A percentile compares a stretch with the other conserved stretches of the same genome.
Conservation (phyloP, 1,139 yeast species). For the Hansenula lynferdii region DNA sequence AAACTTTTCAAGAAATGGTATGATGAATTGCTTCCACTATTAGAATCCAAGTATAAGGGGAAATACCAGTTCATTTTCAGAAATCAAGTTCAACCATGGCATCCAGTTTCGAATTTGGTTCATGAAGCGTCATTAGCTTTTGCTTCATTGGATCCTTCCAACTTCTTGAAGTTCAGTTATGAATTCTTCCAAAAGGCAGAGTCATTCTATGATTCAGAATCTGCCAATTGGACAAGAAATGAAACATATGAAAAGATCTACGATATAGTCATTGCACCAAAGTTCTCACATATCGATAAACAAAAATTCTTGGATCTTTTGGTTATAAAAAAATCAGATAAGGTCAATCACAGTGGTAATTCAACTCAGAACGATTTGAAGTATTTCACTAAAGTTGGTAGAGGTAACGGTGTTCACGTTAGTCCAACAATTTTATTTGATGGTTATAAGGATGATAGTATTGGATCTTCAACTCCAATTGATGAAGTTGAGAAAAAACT, state of each 20-base stretch:
- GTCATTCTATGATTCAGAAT: constrained; percentile 58
- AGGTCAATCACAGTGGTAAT: constrained; percentile 53
- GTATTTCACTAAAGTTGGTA: constrained; percentile 65
- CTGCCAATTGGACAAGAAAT: constrained; percentile 48
- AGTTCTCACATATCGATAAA: constrained; percentile 32
- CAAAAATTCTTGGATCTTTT: constrained; percentile 32
- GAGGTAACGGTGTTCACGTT: constrained; percentile 78
- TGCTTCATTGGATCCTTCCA: constrained; percentile 50
- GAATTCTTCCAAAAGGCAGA: constrained; percentile 49
- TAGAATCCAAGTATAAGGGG: constrained; percentile 43
- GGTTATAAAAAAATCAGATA: constrained; percentile 19
- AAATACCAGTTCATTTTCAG: constrained; percentile 54
- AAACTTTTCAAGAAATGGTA: constrained; percentile 56
- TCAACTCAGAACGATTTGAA: constrained; percentile 58
- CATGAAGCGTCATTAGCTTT: constrained; percentile 75
- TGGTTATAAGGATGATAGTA: constrained; percentile 47
- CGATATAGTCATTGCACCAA: constrained; percentile 37
- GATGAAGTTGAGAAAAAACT: constrained; percentile 28
- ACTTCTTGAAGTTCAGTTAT: constrained; percentile 61
- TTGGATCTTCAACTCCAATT: constrained; percentile 39
- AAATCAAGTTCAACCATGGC: constrained; percentile 86
- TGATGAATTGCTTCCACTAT: constrained; percentile 46
- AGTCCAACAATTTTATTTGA: constrained; percentile 79
- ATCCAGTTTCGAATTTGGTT: constrained; percentile 60
- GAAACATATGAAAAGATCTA: constrained; percentile 44